Conservation (phyloP, 2,329 filamentous ascomycete species). For the Calonectria naviculata region DNA sequence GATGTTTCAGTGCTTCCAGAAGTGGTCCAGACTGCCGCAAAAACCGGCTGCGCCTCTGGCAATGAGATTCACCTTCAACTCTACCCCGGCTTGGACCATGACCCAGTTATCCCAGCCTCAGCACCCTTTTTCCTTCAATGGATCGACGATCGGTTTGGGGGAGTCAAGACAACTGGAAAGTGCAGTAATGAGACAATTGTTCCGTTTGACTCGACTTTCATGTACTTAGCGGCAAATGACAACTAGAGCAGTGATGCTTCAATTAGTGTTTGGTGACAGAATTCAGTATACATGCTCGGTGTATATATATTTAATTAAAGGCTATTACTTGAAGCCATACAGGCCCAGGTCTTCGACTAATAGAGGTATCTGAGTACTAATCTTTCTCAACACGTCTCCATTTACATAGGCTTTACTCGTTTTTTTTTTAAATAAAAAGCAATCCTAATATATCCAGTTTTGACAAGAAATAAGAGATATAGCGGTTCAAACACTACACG, state of each 20-base stretch:
- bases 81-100: background rate
- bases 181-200: background rate
- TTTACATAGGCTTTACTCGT: no score
- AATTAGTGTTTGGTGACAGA: no score
- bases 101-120: background rate
- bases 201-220: background rate
- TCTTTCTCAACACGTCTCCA: no score
- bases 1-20: background rate
- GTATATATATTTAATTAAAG: no score
- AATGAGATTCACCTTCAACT: conserved; percentile 4
- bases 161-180: background rate
- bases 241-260: background rate
- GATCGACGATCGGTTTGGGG: background rate
- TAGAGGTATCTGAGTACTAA: no score
- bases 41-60: background rate
- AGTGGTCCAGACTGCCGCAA: background rate
- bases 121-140: background rate
- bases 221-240: background rate
- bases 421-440: no score
- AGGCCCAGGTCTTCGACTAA: no score
- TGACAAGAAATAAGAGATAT: no score
- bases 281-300: no score
- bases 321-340: no score
- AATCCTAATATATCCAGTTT: no score
- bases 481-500: no score